These are phyloP conservation scores for Talaromyces sp. DNA, from an alignment of 2,329 filamentous ascomycete genomes.

Conservation along the genomic window DNA sequence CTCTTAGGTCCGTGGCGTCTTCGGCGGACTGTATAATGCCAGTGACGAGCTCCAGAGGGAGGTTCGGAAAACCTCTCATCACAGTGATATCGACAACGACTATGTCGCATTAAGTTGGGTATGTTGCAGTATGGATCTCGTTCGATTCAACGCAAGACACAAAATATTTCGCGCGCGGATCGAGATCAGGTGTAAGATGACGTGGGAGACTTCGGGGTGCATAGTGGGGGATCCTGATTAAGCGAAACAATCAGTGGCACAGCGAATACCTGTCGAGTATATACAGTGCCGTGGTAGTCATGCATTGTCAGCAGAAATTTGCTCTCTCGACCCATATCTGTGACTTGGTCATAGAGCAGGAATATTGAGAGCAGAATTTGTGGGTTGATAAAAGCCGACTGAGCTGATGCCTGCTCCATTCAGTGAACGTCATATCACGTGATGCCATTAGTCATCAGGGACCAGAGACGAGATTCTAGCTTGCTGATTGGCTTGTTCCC, in stretches of 20 bases:
- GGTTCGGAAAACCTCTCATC: neutral
- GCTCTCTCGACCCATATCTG: neutral
- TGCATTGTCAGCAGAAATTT: neutral
- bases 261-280: neutral
- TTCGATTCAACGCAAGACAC: neutral
- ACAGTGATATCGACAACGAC: neutral
- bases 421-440: neutral
- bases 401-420: neutral
- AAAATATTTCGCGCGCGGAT: neutral
- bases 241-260: neutral
- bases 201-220: neutral
- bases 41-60: neutral
- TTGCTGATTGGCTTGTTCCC: neutral
- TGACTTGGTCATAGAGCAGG: neutral
- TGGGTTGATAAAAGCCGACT: neutral
- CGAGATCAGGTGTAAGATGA: neutral
- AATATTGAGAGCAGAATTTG: neutral
- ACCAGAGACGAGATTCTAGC: neutral
- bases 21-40: neutral
- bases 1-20: neutral
- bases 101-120: neutral
- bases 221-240: neutral
- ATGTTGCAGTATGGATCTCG: no score
- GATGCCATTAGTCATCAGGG: neutral
- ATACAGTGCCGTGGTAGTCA: neutral